These are phyloP conservation scores for Multifurca ochricompacta DNA, from an alignment of 768 basidiomycete genomes.

Conservation along the genomic window DNA sequence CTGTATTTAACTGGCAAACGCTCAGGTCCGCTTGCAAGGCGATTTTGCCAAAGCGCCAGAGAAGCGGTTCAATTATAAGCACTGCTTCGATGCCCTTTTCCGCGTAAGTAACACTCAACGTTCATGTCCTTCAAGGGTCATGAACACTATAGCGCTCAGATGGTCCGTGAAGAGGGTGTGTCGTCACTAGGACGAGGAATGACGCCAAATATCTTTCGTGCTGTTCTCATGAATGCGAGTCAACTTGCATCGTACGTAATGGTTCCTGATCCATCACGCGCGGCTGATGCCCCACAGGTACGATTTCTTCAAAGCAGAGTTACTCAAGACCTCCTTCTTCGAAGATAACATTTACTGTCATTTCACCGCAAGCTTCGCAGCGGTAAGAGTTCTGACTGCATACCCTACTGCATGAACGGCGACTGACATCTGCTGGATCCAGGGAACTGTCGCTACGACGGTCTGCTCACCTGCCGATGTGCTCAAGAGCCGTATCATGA, in stretches of 20 bases:
- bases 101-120: slow-evolving; percentile 44
- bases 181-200: slow-evolving; percentile 72
- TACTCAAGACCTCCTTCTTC: slow-evolving; percentile 64
- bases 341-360: slow-evolving; percentile 78
- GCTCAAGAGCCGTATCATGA: slow-evolving; percentile 86
- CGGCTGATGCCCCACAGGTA: slow-evolving; percentile 40
- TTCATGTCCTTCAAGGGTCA: slow-evolving; percentile 5
- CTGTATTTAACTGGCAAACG: slow-evolving; percentile 9
- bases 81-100: slow-evolving; percentile 82
- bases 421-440: neutral
- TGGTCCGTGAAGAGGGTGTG: slow-evolving; percentile 80
- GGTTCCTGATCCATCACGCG: neutral
- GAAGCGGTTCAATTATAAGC: slow-evolving; percentile 84
- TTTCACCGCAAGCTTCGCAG: slow-evolving; percentile 81
- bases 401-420: neutral
- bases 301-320: slow-evolving; percentile 84
- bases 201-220: slow-evolving; percentile 79
- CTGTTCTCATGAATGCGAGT: slow-evolving; percentile 85
- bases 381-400: slow-evolving; percentile 39
- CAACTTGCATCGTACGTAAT: slow-evolving; percentile 77
- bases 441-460: slow-evolving; percentile 86
- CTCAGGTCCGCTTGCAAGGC: slow-evolving; percentile 72
- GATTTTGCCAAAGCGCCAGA: slow-evolving; percentile 86
- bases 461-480: slow-evolving; percentile 88
- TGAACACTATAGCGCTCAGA: slow-evolving; percentile 35